Conservation (phyloP, 208 protist species). For the Crithidia thermophila region DNA sequence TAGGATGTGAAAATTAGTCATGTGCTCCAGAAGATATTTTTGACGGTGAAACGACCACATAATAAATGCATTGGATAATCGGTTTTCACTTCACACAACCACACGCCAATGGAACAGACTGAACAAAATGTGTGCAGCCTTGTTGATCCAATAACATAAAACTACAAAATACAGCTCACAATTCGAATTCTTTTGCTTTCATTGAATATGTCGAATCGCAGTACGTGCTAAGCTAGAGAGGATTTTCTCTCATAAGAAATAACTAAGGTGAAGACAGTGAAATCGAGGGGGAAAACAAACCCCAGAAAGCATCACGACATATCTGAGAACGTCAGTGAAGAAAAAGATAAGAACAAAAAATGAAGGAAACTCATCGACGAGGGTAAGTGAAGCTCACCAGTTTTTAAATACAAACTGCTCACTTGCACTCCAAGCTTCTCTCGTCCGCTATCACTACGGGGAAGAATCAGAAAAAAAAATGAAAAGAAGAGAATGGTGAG, state of each 20-base stretch:
- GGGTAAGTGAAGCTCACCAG: too few species aligned
- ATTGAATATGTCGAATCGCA: conserved; percentile 1
- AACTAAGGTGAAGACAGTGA: conserved; percentile 11
- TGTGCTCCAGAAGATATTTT: too few species aligned
- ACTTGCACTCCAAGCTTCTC: too few species aligned
- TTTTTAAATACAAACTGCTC: too few species aligned
- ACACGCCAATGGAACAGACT: too few species aligned
- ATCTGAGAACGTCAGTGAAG: conserved; percentile 1
- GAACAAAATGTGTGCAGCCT: too few species aligned
- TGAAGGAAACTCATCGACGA: conserved; percentile 30
- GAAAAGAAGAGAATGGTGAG: conserved; percentile 15
- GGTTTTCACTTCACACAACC: too few species aligned
- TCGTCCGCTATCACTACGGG: conserved; percentile 19
- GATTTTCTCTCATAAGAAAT: conserved; percentile 11
- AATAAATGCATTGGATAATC: too few species aligned
- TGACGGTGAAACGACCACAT: too few species aligned
- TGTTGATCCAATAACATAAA: too few species aligned
- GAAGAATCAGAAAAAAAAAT: conserved; percentile 11
- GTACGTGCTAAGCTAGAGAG: conserved; percentile 15
- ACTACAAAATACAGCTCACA: too few species aligned
- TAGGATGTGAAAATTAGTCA: too few species aligned
- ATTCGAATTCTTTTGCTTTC: not conserved
- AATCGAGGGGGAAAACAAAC: not conserved
- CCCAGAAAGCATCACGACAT: not conserved
- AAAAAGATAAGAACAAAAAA: conserved; percentile 16